Percentiles rank a stretch among this genome's conserved stretches.
Evolutionary conservation across 257 asterid species (phyloP).

Genomic region (Rhazya stricta): DNA sequence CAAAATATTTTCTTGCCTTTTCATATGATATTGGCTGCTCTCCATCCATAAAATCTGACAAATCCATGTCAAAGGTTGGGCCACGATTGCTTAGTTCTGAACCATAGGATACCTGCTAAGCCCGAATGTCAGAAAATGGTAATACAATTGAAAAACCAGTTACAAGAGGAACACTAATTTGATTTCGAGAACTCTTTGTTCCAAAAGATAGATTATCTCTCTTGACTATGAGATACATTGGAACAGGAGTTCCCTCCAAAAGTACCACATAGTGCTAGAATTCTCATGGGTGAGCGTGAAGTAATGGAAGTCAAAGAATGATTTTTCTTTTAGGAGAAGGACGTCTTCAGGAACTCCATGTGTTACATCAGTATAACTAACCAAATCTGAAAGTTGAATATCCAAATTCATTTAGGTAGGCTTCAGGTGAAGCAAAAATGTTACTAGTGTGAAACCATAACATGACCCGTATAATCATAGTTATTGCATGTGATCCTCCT

Average conservation of each 20-base stretch:
- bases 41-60: slow-evolving; percentile 87
- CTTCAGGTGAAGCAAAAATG: neutral
- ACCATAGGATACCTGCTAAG: slow-evolving; percentile 84
- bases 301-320: neutral
- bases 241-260: neutral
- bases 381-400: neutral
- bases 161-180: neutral
- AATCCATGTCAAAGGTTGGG: slow-evolving; percentile 97
- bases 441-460: too few relatives aligned
- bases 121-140: neutral
- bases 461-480: neutral
- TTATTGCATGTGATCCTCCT: neutral
- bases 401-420: neutral
- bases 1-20: slow-evolving; percentile 75
- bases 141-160: neutral
- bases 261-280: neutral
- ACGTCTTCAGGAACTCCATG: neutral
- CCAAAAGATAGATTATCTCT: neutral
- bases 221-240: neutral
- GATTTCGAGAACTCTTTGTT: neutral
- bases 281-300: neutral
- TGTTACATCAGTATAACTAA: neutral
- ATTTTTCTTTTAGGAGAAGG: neutral
- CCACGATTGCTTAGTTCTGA: slow-evolving; percentile 97
- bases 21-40: slow-evolving; percentile 72